phyloP scores from a whole-genome alignment of 1,284 basidiomycete genomes.

The Apiotrichum porosum region DNA sequence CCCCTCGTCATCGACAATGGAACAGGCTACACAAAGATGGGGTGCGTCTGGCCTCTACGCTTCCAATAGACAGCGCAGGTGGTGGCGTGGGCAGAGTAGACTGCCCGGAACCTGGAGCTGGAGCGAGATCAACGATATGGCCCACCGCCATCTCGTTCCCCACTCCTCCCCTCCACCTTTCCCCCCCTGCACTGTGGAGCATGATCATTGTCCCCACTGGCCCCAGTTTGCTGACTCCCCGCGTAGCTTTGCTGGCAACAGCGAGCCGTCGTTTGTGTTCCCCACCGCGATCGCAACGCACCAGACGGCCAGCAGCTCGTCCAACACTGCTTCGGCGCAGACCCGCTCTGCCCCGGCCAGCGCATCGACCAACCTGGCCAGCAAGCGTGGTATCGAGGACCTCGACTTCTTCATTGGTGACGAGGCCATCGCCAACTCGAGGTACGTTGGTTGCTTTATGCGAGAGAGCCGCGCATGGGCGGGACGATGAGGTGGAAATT shows the following conservation, averaged over 20 bases:
- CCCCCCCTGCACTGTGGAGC: too few species aligned
- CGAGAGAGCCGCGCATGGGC: too few species aligned
- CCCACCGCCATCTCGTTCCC: too few species aligned
- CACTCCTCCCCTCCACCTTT: too few species aligned
- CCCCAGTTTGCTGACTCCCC: not conserved
- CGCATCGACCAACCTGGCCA: slow-evolving; percentile 88
- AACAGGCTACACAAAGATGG: slow-evolving; percentile 95
- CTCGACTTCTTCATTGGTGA: slow-evolving; percentile 99
- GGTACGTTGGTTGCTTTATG: slow-evolving; percentile 47
- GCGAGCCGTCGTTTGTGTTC: slow-evolving; percentile 95
- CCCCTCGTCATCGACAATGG: slow-evolving; percentile 97
- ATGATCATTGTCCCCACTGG: not conserved
- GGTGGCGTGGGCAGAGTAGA: too few species aligned
- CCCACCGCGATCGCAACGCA: slow-evolving; percentile 93
- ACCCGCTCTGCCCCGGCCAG: slow-evolving; percentile 52
- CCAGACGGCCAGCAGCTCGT: slow-evolving; percentile 53
- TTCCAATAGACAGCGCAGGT: too few species aligned
- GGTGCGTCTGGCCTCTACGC: too few species aligned
- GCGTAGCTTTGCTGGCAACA: slow-evolving; percentile 91
- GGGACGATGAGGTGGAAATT: too few species aligned
- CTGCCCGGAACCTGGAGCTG: too few species aligned
- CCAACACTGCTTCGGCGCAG: slow-evolving; percentile 39
- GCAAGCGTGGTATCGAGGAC: slow-evolving; percentile 96
- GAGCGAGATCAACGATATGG: too few species aligned
- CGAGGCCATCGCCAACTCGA: slow-evolving; percentile 91